phyloP scores from a whole-genome alignment of 306 rosid species.

The Trifolium repens region DNA sequence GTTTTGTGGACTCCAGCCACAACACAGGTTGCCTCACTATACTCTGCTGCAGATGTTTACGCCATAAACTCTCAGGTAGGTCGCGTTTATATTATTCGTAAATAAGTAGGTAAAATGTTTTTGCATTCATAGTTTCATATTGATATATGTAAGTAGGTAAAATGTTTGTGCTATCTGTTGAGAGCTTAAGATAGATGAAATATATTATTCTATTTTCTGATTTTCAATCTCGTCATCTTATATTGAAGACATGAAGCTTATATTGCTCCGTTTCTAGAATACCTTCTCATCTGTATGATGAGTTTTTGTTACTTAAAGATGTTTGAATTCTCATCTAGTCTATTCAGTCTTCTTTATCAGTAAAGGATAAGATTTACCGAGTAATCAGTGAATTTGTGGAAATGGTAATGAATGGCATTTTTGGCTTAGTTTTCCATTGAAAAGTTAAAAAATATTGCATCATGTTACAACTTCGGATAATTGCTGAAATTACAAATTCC shows the following conservation, averaged over 20 bases:
- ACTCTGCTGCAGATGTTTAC: slow-evolving; percentile 94
- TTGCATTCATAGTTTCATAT: background rate
- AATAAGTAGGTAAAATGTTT: slow-evolving; percentile 1
- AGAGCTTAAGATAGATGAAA: background rate
- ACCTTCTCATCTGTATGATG: slow-evolving; percentile 8
- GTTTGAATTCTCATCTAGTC: slow-evolving; percentile 1
- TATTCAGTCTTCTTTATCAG: slow-evolving; percentile 11
- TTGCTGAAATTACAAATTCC: slow-evolving; percentile 11
- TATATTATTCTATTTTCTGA: background rate
- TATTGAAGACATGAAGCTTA: slow-evolving; percentile 17
- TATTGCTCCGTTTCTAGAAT: slow-evolving; percentile 12
- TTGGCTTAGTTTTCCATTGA: slow-evolving; percentile 10
- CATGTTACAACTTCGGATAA: slow-evolving; percentile 8
- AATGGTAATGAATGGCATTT: background rate
- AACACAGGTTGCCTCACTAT: slow-evolving; percentile 85
- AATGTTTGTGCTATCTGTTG: slow-evolving; percentile 6
- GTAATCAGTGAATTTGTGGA: background rate
- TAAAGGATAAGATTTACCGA: background rate
- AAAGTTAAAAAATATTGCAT: background rate
- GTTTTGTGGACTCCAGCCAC: slow-evolving; percentile 93
- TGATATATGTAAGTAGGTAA: too few relatives aligned
- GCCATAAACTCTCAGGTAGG: slow-evolving; percentile 93
- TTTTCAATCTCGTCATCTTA: slow-evolving; percentile 5
- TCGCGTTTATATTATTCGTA: slow-evolving; percentile 16
- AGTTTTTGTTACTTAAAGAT: slow-evolving; percentile 14